These are phyloP conservation scores for Proteromonas lacertae DNA, from an alignment of 352 stramenopile genomes.

Conservation along the genomic window DNA sequence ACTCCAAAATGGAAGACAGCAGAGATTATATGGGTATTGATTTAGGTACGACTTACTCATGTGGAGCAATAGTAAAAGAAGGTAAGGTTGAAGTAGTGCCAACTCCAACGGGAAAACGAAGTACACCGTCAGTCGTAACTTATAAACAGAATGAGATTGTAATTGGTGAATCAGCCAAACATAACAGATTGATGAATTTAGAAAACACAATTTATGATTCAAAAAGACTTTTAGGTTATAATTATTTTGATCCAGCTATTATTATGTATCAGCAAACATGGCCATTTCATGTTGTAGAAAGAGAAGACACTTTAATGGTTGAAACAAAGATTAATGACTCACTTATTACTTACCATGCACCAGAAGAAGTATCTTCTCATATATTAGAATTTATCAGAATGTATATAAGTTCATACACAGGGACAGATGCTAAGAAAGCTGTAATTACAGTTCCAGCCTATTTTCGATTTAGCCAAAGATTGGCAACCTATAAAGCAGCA, in stretches of 20 bases:
- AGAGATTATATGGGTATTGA: slow-evolving; percentile 43
- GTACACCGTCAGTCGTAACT: too few species aligned
- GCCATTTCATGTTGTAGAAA: slow-evolving; percentile 31
- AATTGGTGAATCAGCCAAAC: slow-evolving; percentile 44
- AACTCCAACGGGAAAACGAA: too few species aligned
- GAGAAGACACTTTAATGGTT: slow-evolving; percentile 26
- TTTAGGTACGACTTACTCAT: slow-evolving; percentile 36
- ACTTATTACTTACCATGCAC: too few species aligned
- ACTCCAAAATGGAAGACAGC: too few species aligned
- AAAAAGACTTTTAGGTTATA: slow-evolving; percentile 33
- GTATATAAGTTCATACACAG: slow-evolving; percentile 25
- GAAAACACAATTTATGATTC: slow-evolving; percentile 36
- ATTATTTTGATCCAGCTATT: slow-evolving; percentile 23
- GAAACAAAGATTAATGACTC: slow-evolving; percentile 30
- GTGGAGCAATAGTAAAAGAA: slow-evolving; percentile 8
- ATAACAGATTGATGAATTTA: slow-evolving; percentile 31
- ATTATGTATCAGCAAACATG: slow-evolving; percentile 27
- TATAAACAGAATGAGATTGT: too few species aligned
- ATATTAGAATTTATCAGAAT: slow-evolving; percentile 37
- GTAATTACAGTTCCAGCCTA: slow-evolving; percentile 16
- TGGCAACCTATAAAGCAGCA: slow-evolving; percentile 12
- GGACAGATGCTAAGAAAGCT: slow-evolving; percentile 19
- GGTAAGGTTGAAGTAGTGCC: too few species aligned
- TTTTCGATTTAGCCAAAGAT: slow-evolving; percentile 13
- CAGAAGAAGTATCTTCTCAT: slow-evolving; percentile 42